Evolutionary conservation across 352 stramenopile species (phyloP).

Genomic region (Globisporangium cylindrosporum): DNA sequence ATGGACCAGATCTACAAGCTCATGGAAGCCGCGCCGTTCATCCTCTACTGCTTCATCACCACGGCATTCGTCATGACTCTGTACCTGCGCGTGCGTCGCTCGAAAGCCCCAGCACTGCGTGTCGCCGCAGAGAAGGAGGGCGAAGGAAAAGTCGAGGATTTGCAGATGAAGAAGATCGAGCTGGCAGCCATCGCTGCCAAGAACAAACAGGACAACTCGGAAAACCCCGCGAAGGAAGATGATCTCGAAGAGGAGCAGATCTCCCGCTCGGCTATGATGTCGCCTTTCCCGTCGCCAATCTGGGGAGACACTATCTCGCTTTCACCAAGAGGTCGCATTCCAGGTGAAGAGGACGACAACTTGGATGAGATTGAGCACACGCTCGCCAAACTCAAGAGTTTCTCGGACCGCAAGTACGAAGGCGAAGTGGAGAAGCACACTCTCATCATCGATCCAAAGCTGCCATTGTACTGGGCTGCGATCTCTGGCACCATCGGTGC

Average conservation of each 20-base stretch:
- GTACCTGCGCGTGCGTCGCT: conserved; percentile 76
- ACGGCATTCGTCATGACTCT: conserved; percentile 83
- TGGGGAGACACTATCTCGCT: conserved; percentile 51
- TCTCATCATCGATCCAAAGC: conserved; percentile 81
- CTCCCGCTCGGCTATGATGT: conserved; percentile 63
- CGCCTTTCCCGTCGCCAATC: conserved; percentile 75
- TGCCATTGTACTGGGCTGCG: conserved; percentile 84
- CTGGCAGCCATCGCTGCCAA: conserved; percentile 23
- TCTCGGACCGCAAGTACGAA: conserved; percentile 47
- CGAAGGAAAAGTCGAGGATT: conserved; percentile 39
- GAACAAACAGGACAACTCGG: conserved; percentile 21
- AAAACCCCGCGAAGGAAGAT: conserved; percentile 12
- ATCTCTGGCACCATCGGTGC: conserved; percentile 83
- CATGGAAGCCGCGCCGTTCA: conserved; percentile 77
- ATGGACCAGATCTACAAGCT: conserved; percentile 86
- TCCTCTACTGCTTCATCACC: conserved; percentile 79
- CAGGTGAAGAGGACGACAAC: conserved; percentile 52
- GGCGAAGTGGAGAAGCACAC: conserved; percentile 82
- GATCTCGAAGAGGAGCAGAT: conserved; percentile 29
- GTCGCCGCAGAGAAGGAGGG: conserved; percentile 54
- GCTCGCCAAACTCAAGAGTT: conserved; percentile 43
- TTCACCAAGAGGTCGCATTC: conserved; percentile 32
- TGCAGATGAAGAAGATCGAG: conserved; percentile 56
- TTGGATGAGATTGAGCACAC: conserved; percentile 50
- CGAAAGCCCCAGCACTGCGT: conserved; percentile 73